Conservation (phyloP, 2,329 filamentous ascomycete species). For the Huntiella savannae region DNA sequence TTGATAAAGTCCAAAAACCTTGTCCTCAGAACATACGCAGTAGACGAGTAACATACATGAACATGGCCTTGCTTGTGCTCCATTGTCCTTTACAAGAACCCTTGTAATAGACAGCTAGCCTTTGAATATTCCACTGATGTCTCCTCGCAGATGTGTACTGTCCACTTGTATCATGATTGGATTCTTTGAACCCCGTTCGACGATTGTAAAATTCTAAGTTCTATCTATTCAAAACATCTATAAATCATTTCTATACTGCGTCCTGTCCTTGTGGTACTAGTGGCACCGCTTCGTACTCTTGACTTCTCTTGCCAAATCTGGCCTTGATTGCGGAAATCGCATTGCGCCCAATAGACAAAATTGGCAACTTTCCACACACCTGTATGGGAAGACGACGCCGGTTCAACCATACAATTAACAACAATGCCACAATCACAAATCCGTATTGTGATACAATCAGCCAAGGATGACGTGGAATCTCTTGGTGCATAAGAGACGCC, state of each 20-base stretch:
- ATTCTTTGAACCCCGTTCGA: too few relatives aligned
- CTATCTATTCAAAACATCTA: too few relatives aligned
- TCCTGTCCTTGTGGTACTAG: slow-evolving; percentile 2
- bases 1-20: too few relatives aligned
- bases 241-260: background rate
- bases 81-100: too few relatives aligned
- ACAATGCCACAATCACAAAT: background rate
- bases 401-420: background rate
- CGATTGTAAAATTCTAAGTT: too few relatives aligned
- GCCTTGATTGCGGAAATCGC: background rate
- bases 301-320: background rate
- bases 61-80: too few relatives aligned
- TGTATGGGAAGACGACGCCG: background rate
- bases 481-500: slow-evolving; percentile 5
- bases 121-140: too few relatives aligned
- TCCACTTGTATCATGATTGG: too few relatives aligned
- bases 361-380: background rate
- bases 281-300: slow-evolving; percentile 6
- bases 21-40: too few relatives aligned
- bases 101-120: too few relatives aligned
- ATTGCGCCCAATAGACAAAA: background rate
- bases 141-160: too few relatives aligned
- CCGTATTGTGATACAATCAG: background rate
- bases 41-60: too few relatives aligned
- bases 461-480: slow-evolving; percentile 4